These are phyloP conservation scores for Torulaspora pretoriensis DNA, from an alignment of 1,139 yeast genomes.

Conservation along the genomic window DNA sequence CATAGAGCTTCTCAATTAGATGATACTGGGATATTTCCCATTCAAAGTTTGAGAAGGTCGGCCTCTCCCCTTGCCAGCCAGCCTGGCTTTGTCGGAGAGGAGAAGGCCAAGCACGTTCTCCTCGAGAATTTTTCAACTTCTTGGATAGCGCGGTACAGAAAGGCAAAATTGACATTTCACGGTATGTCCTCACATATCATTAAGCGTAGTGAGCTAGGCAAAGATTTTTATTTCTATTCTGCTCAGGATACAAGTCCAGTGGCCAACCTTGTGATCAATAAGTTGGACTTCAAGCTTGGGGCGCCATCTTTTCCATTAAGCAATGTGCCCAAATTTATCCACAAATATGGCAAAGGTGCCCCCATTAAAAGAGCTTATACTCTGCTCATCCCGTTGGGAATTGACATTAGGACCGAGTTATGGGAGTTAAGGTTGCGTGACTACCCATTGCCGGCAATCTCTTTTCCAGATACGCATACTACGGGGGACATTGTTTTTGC, in stretches of 20 bases:
- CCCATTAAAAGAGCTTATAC: conserved; percentile 65
- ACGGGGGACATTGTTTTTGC: conserved; percentile 49
- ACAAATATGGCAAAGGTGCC: conserved; percentile 72
- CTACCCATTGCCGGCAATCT: conserved; percentile 49
- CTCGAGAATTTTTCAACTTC: conserved; percentile 47
- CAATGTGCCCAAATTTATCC: conserved; percentile 52
- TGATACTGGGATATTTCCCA: conserved; percentile 1
- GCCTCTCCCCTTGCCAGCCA: conserved; percentile 1
- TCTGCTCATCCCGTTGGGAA: conserved; percentile 52
- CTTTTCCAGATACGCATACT: conserved; percentile 40
- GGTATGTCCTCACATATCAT: conserved; percentile 27
- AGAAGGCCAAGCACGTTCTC: conserved; percentile 19
- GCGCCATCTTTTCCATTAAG: conserved; percentile 52
- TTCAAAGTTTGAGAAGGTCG: conserved; percentile 4
- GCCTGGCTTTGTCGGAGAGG: background rate
- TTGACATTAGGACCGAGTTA: conserved; percentile 42
- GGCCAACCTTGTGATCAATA: conserved; percentile 39
- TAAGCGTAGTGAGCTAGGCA: conserved; percentile 20
- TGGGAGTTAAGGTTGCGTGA: conserved; percentile 56
- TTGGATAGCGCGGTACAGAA: conserved; percentile 53
- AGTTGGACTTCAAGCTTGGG: conserved; percentile 47
- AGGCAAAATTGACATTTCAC: conserved; percentile 43
- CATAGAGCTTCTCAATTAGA: conserved; percentile 2
- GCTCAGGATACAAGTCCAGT: conserved; percentile 27
- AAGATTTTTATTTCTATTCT: conserved; percentile 20